Percentiles rank a stretch among this genome's conserved stretches.
phyloP scores from a whole-genome alignment of 2,329 filamentous ascomycete genomes.

The Trichoderma oligosporum region DNA sequence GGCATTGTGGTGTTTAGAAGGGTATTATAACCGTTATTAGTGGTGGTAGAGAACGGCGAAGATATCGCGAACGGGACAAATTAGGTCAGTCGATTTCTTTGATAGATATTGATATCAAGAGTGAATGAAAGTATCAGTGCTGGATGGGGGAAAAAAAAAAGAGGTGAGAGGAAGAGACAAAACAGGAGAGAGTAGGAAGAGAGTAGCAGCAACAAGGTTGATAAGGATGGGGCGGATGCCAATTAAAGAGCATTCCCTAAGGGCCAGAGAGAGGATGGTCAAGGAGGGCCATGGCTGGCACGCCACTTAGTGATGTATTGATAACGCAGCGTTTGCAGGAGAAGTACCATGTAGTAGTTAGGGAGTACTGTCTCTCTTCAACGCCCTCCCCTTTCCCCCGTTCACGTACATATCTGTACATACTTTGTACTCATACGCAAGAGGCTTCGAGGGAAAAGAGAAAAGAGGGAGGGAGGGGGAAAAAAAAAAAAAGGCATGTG shows the following conservation, averaged over 20 bases:
- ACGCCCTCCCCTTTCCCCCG: constrained; percentile 1
- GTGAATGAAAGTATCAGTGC: neutral
- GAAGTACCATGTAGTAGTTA: constrained; percentile 7
- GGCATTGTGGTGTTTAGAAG: constrained; percentile 31
- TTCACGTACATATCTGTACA: neutral
- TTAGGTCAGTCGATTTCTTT: neutral
- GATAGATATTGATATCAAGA: neutral
- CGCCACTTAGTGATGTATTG: constrained; percentile 20
- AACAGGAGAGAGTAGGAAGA: constrained; percentile 5
- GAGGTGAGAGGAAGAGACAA: neutral
- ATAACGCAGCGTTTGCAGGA: constrained; percentile 16
- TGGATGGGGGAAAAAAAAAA: neutral
- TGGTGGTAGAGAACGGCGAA: neutral
- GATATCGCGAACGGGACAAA: neutral
- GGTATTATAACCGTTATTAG: neutral
- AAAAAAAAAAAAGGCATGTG: constrained; percentile 13
- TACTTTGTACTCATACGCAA: too few species aligned
- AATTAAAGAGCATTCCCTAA: constrained; percentile 8
- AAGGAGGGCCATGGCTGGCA: constrained; percentile 1
- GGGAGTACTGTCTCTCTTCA: neutral
- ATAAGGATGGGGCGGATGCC: constrained; percentile 15
- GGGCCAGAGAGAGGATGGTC: too few species aligned
- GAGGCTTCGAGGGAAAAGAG: neutral
- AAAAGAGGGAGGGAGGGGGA: neutral
- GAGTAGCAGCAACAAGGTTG: constrained; percentile 8